phyloP scores from a whole-genome alignment of 1,284 basidiomycete species.

The Pseudozyma tsukubaensis region DNA sequence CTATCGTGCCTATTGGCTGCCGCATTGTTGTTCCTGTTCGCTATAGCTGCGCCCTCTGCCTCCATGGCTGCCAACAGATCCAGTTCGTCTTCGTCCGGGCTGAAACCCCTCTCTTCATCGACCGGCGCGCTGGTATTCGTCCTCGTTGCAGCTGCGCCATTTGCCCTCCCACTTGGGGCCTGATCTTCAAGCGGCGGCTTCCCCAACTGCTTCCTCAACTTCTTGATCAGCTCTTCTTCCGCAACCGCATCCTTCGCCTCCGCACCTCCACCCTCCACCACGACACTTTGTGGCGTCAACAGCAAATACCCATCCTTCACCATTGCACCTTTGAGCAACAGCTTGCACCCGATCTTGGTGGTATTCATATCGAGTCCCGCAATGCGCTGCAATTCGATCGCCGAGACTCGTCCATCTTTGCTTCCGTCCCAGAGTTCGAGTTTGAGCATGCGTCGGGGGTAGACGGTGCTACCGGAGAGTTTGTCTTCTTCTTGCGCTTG shows the following conservation, averaged over 20 bases:
- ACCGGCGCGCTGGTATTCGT: neutral
- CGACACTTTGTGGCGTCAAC: conserved; percentile 21
- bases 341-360: conserved; percentile 32
- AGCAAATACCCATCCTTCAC: conserved; percentile 33
- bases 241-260: conserved; percentile 17
- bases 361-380: conserved; percentile 42
- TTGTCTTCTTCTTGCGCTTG: conserved; percentile 49
- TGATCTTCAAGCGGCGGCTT: conserved; percentile 7
- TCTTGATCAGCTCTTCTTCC: conserved; percentile 32
- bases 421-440: conserved; percentile 89
- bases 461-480: conserved; percentile 78
- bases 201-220: conserved; percentile 26
- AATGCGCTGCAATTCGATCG: conserved; percentile 37
- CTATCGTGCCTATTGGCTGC: neutral
- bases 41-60: neutral
- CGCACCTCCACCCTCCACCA: conserved; percentile 32
- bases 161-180: no score
- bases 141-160: neutral
- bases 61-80: conserved; percentile 8
- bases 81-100: conserved; percentile 41
- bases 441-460: conserved; percentile 93
- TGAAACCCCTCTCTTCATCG: conserved; percentile 11
- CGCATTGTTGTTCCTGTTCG: neutral
- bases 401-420: conserved; percentile 83
- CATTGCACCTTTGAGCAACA: conserved; percentile 31